These are phyloP conservation scores for Pyrrhoderma lamaoense DNA, from an alignment of 1,284 basidiomycete species.

Conservation along the genomic window DNA sequence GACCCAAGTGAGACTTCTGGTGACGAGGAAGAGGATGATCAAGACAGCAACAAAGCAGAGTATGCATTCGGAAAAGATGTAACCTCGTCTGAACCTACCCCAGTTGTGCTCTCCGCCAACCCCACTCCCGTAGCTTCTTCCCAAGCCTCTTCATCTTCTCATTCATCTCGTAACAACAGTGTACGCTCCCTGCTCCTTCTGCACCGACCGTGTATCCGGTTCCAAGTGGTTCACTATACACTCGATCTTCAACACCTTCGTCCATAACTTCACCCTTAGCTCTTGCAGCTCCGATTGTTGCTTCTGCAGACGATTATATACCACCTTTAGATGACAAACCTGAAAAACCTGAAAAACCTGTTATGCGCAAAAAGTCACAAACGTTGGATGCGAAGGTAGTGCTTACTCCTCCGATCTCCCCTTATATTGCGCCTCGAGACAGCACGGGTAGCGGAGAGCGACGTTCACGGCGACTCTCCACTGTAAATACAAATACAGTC, in stretches of 20 bases:
- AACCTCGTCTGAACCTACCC: constrained; percentile 54
- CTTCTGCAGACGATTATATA: constrained; percentile 49
- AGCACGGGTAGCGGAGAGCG: constrained; percentile 36
- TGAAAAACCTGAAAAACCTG: background rate
- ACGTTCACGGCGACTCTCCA: constrained; percentile 64
- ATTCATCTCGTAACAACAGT: constrained; percentile 24
- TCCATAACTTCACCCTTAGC: constrained; percentile 79
- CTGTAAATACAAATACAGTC: constrained; percentile 50
- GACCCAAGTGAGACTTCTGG: constrained; percentile 37
- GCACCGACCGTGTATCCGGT: constrained; percentile 32
- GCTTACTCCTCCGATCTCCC: constrained; percentile 70
- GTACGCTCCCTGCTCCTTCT: constrained; percentile 27
- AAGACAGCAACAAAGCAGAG: constrained; percentile 56
- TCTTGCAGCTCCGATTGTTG: constrained; percentile 71
- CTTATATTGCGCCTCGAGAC: constrained; percentile 56
- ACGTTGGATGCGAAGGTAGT: constrained; percentile 57
- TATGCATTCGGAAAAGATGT: constrained; percentile 48
- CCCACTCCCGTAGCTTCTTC: constrained; percentile 67
- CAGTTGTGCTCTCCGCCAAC: constrained; percentile 35
- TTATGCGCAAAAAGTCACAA: constrained; percentile 16
- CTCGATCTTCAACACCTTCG: constrained; percentile 76
- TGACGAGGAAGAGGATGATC: constrained; percentile 36
- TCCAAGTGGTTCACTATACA: constrained; percentile 47
- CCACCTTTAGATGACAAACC: constrained; percentile 21
- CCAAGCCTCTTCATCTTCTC: constrained; percentile 38